phyloP scores from a whole-genome alignment of 1,139 yeast genomes.

The Meyerozyma sp. region DNA sequence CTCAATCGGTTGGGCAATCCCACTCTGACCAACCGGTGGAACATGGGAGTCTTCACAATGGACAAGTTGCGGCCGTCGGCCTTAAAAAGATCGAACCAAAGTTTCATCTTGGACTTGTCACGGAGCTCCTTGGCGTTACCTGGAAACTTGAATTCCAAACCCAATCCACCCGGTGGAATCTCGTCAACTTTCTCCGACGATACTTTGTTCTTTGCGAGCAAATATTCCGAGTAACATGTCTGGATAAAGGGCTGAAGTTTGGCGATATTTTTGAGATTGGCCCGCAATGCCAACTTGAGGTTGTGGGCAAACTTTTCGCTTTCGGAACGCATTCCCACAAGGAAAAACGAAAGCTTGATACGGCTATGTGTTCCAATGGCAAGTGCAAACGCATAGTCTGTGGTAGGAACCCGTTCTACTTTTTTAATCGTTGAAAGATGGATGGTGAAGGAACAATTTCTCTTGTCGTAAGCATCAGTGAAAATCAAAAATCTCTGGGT shows the following conservation, averaged over 20 bases:
- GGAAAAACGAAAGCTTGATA: conserved; percentile 57
- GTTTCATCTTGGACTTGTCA: conserved; percentile 80
- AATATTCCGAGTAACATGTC: conserved; percentile 81
- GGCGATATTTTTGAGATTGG: conserved; percentile 59
- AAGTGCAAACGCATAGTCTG: conserved; percentile 74
- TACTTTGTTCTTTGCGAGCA: conserved; percentile 56
- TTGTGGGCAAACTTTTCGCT: conserved; percentile 76
- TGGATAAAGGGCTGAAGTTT: conserved; percentile 60
- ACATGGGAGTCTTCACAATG: conserved; percentile 66
- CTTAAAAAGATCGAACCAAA: conserved; percentile 89
- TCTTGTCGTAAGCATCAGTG: conserved; percentile 61
- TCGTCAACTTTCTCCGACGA: conserved; percentile 38
- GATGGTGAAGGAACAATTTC: conserved; percentile 62
- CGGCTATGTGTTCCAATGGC: conserved; percentile 68
- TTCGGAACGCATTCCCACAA: conserved; percentile 73
- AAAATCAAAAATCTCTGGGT: conserved; percentile 76
- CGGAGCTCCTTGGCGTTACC: conserved; percentile 76
- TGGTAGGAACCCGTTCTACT: conserved; percentile 79
- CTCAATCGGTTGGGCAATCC: conserved; percentile 90
- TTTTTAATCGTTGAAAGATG: conserved; percentile 78
- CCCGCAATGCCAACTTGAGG: conserved; percentile 57
- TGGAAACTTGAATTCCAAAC: conserved; percentile 77
- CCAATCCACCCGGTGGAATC: conserved; percentile 84
- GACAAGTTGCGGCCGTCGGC: conserved; percentile 83
- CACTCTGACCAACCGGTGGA: conserved; percentile 76